phyloP scores from a whole-genome alignment of 169 alveolate genomes.

The Plasmodium gaboni region DNA sequence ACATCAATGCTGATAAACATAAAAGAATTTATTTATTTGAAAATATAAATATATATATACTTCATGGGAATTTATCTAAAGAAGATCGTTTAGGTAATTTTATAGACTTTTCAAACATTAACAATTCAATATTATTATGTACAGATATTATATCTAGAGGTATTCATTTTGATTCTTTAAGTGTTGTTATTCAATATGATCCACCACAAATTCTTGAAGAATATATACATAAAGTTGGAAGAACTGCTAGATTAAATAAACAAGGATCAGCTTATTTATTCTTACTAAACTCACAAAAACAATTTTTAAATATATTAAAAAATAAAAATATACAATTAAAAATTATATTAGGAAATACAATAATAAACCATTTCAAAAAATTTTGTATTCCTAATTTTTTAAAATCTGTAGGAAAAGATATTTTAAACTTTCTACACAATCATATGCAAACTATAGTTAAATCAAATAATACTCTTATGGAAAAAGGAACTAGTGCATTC shows the following conservation, averaged over 20 bases:
- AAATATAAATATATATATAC: slow-evolving; percentile 70
- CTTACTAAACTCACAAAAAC: slow-evolving; percentile 76
- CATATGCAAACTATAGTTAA: slow-evolving; percentile 38
- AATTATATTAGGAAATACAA: slow-evolving; percentile 7
- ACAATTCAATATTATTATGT: slow-evolving; percentile 88
- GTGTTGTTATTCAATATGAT: slow-evolving; percentile 93
- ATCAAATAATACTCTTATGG: slow-evolving; percentile 17
- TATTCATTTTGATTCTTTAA: slow-evolving; percentile 92
- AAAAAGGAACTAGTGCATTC: slow-evolving; percentile 35
- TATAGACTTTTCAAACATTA: slow-evolving; percentile 76
- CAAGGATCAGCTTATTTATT: slow-evolving; percentile 81
- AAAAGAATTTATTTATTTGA: slow-evolving; percentile 27
- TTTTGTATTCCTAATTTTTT: slow-evolving; percentile 16
- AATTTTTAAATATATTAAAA: slow-evolving; percentile 13
- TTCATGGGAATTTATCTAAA: slow-evolving; percentile 83
- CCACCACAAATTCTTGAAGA: slow-evolving; percentile 95
- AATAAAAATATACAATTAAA: slow-evolving; percentile 30
- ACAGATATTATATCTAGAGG: slow-evolving; percentile 97
- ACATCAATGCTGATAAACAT: slow-evolving; percentile 34
- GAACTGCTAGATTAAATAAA: slow-evolving; percentile 93
- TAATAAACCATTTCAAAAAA: slow-evolving; percentile 14
- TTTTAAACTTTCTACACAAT: slow-evolving; percentile 29
- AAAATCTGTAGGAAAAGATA: slow-evolving; percentile 37
- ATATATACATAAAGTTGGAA: slow-evolving; percentile 95
- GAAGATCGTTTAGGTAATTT: slow-evolving; percentile 81